Conservation (phyloP, 495 filamentous ascomycete species). For the Pyrenula aspistea region DNA sequence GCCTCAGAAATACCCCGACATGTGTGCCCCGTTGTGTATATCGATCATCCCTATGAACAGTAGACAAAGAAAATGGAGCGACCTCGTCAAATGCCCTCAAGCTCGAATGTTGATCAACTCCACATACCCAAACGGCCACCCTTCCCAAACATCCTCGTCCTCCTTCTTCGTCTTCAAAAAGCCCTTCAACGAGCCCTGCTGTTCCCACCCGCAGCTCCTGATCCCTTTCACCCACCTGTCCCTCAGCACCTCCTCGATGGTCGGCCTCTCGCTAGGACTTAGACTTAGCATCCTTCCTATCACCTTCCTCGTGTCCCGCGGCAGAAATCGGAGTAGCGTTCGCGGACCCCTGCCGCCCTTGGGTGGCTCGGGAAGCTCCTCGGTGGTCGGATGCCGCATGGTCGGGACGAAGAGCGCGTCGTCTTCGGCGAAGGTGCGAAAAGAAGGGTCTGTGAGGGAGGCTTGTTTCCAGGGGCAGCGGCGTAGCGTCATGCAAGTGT, state of each 20-base stretch:
- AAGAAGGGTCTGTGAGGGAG: not conserved
- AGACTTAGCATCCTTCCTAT: not conserved
- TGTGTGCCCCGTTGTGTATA: too few species aligned
- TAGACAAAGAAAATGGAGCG: too few species aligned
- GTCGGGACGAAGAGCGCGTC: not conserved
- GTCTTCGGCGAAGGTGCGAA: not conserved
- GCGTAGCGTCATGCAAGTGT: not conserved
- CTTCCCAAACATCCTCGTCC: not conserved
- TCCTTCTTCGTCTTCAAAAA: not conserved
- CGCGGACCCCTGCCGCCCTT: not conserved
- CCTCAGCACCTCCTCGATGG: not conserved
- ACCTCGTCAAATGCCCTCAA: too few species aligned
- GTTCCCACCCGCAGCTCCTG: not conserved
- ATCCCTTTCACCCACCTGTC: not conserved
- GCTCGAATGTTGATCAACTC: not conserved
- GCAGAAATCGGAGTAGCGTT: not conserved
- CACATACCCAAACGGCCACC: not conserved
- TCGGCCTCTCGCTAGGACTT: not conserved
- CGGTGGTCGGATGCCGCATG: not conserved
- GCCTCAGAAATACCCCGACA: too few species aligned
- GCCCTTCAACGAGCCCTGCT: not conserved
- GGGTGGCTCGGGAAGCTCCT: not conserved
- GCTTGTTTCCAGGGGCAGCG: not conserved
- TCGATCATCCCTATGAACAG: too few species aligned
- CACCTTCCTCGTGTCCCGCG: not conserved